Conservation (phyloP, 1,284 basidiomycete genomes). For the Pseudozyma hubeiensis region DNA sequence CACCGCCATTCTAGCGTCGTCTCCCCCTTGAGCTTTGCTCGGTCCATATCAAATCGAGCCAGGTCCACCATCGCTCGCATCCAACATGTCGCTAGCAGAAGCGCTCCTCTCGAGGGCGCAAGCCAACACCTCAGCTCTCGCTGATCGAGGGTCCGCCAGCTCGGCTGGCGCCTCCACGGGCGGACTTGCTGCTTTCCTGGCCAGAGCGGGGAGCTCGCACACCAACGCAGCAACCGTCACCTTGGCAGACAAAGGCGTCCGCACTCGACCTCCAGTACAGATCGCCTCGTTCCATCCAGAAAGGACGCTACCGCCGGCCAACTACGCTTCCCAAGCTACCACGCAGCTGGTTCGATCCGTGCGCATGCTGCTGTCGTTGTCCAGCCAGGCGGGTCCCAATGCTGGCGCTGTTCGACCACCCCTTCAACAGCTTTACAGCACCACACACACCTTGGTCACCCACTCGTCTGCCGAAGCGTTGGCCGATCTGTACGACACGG, state of each 20-base stretch:
- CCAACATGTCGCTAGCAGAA: constrained; percentile 32
- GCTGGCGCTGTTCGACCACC: constrained; percentile 9
- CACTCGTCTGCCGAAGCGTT: constrained; percentile 13
- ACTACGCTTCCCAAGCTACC: constrained; percentile 34
- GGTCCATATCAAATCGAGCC: background rate
- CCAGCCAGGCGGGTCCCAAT: constrained; percentile 3
- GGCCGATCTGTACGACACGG: constrained; percentile 50
- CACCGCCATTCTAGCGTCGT: background rate
- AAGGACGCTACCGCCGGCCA: constrained; percentile 21
- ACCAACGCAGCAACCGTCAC: background rate
- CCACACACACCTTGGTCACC: constrained; percentile 24
- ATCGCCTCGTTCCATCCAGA: constrained; percentile 26
- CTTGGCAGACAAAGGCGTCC: background rate
- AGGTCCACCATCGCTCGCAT: background rate
- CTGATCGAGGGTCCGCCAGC: background rate
- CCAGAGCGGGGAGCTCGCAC: constrained; percentile 8
- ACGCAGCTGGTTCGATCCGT: constrained; percentile 38
- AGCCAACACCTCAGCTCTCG: constrained; percentile 10
- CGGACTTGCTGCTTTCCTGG: constrained; percentile 45
- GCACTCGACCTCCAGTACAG: background rate
- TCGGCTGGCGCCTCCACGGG: constrained; percentile 7
- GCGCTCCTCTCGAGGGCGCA: constrained; percentile 34
- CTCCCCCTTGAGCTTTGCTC: background rate
- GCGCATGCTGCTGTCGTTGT: constrained; percentile 32
- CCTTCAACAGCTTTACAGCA: constrained; percentile 46